Evolutionary conservation across 2,329 filamentous ascomycete species (phyloP), one percentile per base, ranked within the genome.

Genomic region (Hirsutella thompsonii): DNA sequence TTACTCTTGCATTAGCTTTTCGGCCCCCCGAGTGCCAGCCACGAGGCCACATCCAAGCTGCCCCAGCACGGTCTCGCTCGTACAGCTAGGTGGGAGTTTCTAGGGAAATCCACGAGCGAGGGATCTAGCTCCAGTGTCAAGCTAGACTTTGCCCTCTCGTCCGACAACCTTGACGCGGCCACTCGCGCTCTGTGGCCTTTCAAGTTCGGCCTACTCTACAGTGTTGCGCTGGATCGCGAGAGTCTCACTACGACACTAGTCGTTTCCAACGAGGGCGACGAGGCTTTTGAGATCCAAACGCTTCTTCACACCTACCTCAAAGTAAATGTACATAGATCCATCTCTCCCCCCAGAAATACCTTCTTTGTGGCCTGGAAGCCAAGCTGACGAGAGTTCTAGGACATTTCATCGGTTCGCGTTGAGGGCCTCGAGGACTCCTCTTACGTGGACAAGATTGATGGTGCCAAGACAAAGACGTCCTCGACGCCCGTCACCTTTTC

Each of bases 61-160:
- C 81, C 89, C 3, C 89, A 95, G 65, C 92, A 96, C 67, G 92
- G 92, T 50, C 94, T 98, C 63, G 92, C 90, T 32, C 86, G 92
- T 52, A 89, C 76, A 55, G 84, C 81, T 36, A 76, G 76, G 47
- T 98, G 92, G 92, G 89, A 96, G 61, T 94, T 92, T 59, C 72
- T 98, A 39, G 89, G 89, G 56, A 93, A 90, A 65, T 86, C 81
- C 35, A 66, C 66, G 40, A 67, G 63, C 49, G 66, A 68, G 57
- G 51, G 63, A 60, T 44, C 46, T 73, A 84, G 55, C 69, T 78
- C 54, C 32, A 81, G 79, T 38, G 81, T 96, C 49, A 95, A 94
- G 72, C 80, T 98, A 45, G 92, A 98, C 67, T 96, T 98, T 61
- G 92, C 90, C 21, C 79, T 98, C 29, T 86, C 83, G 39, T 74